Evolutionary conservation across 73 alveolate genomes (phyloP), one percentile per base, ranked within the genome.

Genomic region (Paramecium sexaurelia): DNA sequence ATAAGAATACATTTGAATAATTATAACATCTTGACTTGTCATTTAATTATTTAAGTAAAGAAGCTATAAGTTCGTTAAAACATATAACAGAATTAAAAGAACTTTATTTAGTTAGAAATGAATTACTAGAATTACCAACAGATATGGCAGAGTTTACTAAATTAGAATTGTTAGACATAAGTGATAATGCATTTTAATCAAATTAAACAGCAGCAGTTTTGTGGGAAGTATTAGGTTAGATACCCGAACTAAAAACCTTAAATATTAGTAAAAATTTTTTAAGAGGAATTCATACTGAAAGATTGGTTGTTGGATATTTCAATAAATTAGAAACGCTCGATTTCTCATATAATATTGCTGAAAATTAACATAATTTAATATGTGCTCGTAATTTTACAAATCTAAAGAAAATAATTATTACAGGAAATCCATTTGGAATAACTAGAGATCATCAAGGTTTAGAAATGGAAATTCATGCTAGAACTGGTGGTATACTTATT

Each of bases 401-500:
- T 88, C 36, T 88, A 1, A 26, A 61, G 36, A 69, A 68, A 19
- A 45, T 88, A 22, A 88, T 88, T 13, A 51, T 88, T 32, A 88
- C 94, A 17, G 94, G 94, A 41, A 88, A 88, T 40, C 94, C 94
- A 39, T 88, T 88, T 68, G 85, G 71, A 22, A 51, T 88, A 26
- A 69, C 55, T 55, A 43, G 91, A 88, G 90, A 45, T 40, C 94
- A 88, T 68, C 17, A 88, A 88, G 94, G 94, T 8, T 45, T 88
- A 69, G 94, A 88, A 88, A 88, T 88, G 94, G 94, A 88, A 88
- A 82, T 88, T 0, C 87, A 88, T 88, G 94, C 94, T 39, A 67
- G 94, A 88, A 88, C 94, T 24, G 94, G 94, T 6, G 94, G 88
- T 11, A 88, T 88, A 26, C 39, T 88, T 13, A 41, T 88, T 3